phyloP scores from a whole-genome alignment of 768 basidiomycete species.

The Boletus rex-veris region DNA sequence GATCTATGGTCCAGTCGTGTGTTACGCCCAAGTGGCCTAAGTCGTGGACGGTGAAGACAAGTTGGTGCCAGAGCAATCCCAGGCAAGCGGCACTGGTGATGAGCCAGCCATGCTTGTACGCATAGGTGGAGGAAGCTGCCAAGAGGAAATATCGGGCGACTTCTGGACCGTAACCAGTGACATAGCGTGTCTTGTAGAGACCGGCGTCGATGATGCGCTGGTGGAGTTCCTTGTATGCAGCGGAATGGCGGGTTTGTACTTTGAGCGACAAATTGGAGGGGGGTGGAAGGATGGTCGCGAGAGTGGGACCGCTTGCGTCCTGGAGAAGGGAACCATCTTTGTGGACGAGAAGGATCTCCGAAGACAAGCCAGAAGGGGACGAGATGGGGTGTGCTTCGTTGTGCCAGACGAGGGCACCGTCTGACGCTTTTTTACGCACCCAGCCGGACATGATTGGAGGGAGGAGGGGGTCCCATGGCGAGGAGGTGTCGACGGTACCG shows the following conservation, averaged over 20 bases:
- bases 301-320: conserved; percentile 39
- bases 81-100: conserved; percentile 74
- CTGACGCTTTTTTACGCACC: conserved; percentile 54
- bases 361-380: conserved; percentile 33
- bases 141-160: conserved; percentile 73
- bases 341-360: conserved; percentile 63
- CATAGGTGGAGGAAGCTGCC: conserved; percentile 52
- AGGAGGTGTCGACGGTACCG: conserved; percentile 59
- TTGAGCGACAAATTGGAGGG: conserved; percentile 53
- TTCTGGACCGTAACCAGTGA: conserved; percentile 89
- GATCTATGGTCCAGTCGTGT: conserved; percentile 78
- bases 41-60: conserved; percentile 91
- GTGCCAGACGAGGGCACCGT: conserved; percentile 51
- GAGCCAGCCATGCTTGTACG: conserved; percentile 64
- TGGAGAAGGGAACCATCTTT: conserved; percentile 30
- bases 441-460: conserved; percentile 87
- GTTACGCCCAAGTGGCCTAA: conserved; percentile 94
- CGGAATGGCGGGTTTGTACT: conserved; percentile 62
- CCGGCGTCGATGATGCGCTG: conserved; percentile 70
- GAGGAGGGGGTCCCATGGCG: conserved; percentile 69
- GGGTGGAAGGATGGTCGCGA: conserved; percentile 46
- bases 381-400: conserved; percentile 53
- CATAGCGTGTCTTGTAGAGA: conserved; percentile 78
- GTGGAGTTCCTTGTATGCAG: conserved; percentile 79
- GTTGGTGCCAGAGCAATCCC: conserved; percentile 92